Evolutionary conservation across 2,329 filamentous ascomycete genomes (phyloP).

Genomic region (Venturia pyrina): DNA sequence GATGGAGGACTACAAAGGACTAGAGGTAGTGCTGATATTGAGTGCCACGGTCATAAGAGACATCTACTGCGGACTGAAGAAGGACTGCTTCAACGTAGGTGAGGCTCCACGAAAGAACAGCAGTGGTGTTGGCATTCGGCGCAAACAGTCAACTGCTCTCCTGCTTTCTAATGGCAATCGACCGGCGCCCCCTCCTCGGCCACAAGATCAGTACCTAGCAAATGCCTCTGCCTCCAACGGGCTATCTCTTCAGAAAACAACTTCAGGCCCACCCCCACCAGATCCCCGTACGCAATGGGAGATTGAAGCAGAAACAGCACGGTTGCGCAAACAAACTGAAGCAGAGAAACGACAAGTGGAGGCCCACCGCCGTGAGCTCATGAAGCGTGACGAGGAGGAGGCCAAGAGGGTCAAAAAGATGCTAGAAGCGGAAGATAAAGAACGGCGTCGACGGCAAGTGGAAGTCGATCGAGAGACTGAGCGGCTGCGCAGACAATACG

Average conservation of each 20-base stretch:
- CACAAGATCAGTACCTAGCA: background rate
- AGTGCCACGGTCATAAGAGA: slow-evolving; percentile 52
- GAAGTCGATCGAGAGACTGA: slow-evolving; percentile 65
- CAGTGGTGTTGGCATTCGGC: slow-evolving; percentile 18
- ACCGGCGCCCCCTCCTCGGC: slow-evolving; percentile 1
- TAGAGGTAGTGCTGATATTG: slow-evolving; percentile 69
- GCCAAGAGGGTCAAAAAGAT: slow-evolving; percentile 53
- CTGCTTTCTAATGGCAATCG: slow-evolving; percentile 2
- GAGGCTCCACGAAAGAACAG: slow-evolving; percentile 34
- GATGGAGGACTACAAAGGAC: slow-evolving; percentile 84
- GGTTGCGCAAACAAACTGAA: slow-evolving; percentile 33
- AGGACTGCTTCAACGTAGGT: slow-evolving; percentile 69
- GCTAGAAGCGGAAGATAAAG: slow-evolving; percentile 56
- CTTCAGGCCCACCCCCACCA: slow-evolving; percentile 26
- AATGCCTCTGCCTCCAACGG: slow-evolving; percentile 21
- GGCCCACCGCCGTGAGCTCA: slow-evolving; percentile 46
- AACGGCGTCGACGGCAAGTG: slow-evolving; percentile 41
- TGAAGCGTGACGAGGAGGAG: slow-evolving; percentile 48
- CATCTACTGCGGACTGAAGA: slow-evolving; percentile 52
- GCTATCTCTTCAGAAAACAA: slow-evolving; percentile 18
- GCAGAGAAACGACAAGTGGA: slow-evolving; percentile 36
- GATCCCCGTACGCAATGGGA: slow-evolving; percentile 45
- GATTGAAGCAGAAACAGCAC: slow-evolving; percentile 40
- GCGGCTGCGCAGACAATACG: slow-evolving; percentile 58
- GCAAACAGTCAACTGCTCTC: slow-evolving; percentile 7